These are phyloP conservation scores for Apophysomyces variabilis DNA, from an alignment of 371 early-diverging fungal genomes.

Conservation along the genomic window DNA sequence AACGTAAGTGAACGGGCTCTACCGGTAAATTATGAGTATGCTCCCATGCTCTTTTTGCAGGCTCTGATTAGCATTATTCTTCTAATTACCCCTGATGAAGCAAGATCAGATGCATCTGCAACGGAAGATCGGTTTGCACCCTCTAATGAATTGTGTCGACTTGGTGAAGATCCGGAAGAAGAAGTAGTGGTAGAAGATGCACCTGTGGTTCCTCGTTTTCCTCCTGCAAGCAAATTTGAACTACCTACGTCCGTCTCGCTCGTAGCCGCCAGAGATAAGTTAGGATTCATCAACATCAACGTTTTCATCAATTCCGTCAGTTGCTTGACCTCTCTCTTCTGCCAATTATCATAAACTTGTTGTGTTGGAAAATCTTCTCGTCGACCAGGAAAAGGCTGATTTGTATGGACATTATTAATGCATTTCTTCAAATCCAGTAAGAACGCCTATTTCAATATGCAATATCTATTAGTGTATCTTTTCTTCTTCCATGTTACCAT, in stretches of 20 bases:
- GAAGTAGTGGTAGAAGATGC: not conserved
- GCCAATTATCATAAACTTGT: slow-evolving; percentile 51
- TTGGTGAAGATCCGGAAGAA: not conserved
- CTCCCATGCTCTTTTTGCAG: no score
- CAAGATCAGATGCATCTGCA: not conserved
- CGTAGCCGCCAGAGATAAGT: slow-evolving; percentile 32
- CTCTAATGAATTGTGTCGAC: slow-evolving; percentile 3
- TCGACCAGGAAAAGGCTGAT: slow-evolving; percentile 53
- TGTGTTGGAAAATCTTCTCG: slow-evolving; percentile 50
- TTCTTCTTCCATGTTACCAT: not conserved
- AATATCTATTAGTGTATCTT: not conserved
- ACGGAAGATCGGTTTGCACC: not conserved
- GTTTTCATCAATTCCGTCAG: slow-evolving; percentile 51
- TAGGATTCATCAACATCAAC: slow-evolving; percentile 48
- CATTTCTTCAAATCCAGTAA: slow-evolving; percentile 52
- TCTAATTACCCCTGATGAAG: no score
- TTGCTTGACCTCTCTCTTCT: slow-evolving; percentile 50
- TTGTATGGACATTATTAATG: slow-evolving; percentile 51
- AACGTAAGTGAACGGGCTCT: slow-evolving; percentile 53
- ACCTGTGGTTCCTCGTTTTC: not conserved
- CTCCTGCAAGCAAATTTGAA: slow-evolving; percentile 35
- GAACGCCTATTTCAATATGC: slow-evolving; percentile 29
- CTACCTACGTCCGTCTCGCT: slow-evolving; percentile 46
- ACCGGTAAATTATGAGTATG: slow-evolving; percentile 1
- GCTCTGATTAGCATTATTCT: no score